Conservation (phyloP, 2,329 filamentous ascomycete genomes). For the Diaporthe sp. region DNA sequence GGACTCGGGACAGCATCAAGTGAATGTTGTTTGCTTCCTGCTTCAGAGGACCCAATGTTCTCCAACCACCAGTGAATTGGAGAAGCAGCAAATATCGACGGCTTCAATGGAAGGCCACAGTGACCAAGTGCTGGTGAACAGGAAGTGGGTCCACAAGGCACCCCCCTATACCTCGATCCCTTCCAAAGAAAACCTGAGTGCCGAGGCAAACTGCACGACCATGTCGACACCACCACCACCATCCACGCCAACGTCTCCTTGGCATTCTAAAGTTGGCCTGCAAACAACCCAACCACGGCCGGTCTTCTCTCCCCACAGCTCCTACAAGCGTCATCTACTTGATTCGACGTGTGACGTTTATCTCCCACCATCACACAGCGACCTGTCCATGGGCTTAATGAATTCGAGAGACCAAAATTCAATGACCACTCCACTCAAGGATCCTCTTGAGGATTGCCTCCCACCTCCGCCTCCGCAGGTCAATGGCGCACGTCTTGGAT, state of each 20-base stretch:
- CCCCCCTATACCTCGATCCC: neutral
- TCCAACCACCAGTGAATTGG: neutral
- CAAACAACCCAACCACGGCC: conserved; percentile 20
- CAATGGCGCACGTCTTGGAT: conserved; percentile 20
- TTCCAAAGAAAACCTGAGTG: neutral
- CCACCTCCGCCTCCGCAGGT: conserved; percentile 18
- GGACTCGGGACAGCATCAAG: neutral
- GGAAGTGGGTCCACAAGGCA: conserved; percentile 5
- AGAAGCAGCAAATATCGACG: neutral
- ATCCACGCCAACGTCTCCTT: neutral
- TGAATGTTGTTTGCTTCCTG: neutral
- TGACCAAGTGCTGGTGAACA: neutral
- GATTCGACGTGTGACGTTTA: conserved; percentile 3
- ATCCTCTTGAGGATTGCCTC: neutral
- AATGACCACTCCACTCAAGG: conserved; percentile 29
- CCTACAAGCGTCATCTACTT: neutral
- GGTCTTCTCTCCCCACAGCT: conserved; percentile 25
- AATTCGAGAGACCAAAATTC: conserved; percentile 25
- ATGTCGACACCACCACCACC: neutral
- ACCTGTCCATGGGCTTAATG: conserved; percentile 25
- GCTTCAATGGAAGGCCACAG: conserved; percentile 4
- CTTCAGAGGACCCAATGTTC: neutral
- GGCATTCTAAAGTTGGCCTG: conserved; percentile 2
- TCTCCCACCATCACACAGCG: conserved; percentile 23
- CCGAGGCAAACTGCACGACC: neutral